Base-by-base conservation (phyloP, 2,329 filamentous ascomycete genomes). In the Ascochyta rabiei region DNA sequence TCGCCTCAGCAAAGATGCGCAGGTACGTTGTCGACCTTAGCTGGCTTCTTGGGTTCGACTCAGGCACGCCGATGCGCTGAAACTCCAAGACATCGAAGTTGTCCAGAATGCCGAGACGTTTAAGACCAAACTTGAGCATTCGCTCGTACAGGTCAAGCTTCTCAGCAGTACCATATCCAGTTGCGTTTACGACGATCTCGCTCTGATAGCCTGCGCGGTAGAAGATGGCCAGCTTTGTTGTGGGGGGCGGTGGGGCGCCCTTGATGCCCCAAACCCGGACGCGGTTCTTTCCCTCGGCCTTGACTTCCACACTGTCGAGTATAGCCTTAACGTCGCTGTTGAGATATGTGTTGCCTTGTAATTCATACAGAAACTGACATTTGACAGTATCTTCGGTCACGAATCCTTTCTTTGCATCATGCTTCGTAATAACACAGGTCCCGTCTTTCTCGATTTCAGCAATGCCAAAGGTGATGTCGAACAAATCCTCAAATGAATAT, bases 31-130 rank as follows among this genome's bases (percentile, higher is more conserved):
- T 75, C 30, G 67, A 70, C 23, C 62, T 53, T 40, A 73, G 61
- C 44, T 72, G 71, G 42, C 59, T 64, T 23, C 26, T 55, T 3
- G 71, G 70, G 30, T 72, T 64, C 2, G 56, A 31, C 28, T 68
- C 67, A 4, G 69, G 68, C 15, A 69, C 53, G 24, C 69, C 66
- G 39, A 70, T 61, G 63, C 69, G 78, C 63, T 84, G 81, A 46
- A 84, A 84, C 33, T 84, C 81, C n/a, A 85, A 71, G 3, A 81
- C 67, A 48, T 83, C 78, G 39, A 83, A 75, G 30, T 77, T 69
- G 18, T 78, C 69, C 21, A 72, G 51, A 5, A 76, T 68, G 1
- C 72, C 73, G 3, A 57, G 57, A 24, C 77, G 67, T n/a, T 75
- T 63, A 13, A 84, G 69, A 4, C 76, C 76, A 49, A 73, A 70